These are phyloP conservation scores for Saccharum spontaneum DNA, from an alignment of 176 grass and related monocot genomes.

Conservation along the genomic window DNA sequence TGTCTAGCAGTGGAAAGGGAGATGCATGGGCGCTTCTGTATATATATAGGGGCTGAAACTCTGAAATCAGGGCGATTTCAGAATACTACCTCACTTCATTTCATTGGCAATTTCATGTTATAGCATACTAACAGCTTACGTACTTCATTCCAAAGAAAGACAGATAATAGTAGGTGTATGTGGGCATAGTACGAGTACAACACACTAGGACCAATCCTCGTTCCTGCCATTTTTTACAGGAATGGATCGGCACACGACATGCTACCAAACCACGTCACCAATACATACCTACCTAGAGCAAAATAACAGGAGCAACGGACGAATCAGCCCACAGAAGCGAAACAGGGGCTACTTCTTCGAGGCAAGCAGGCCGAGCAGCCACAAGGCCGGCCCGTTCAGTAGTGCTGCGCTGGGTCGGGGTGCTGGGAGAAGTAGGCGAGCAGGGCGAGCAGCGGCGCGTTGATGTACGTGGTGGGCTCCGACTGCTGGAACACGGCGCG, in stretches of 20 bases:
- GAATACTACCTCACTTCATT: no score
- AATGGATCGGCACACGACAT: slow-evolving; percentile 28
- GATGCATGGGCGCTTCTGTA: no score
- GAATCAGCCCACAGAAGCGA: not conserved
- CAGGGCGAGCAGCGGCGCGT: slow-evolving; percentile 74
- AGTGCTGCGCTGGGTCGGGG: slow-evolving; percentile 45
- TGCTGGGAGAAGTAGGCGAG: slow-evolving; percentile 81
- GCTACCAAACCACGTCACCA: not conserved
- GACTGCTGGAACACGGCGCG: slow-evolving; percentile 83
- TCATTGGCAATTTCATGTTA: no score
- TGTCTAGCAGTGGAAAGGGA: no score
- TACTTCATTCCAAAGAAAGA: no score
- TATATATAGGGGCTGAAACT: no score
- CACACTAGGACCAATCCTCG: slow-evolving; percentile 35
- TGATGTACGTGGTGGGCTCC: slow-evolving; percentile 90
- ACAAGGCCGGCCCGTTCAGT: not conserved
- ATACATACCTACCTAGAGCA: not conserved
- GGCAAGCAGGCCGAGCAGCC: no score
- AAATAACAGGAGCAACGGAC: not conserved
- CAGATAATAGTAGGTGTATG: no score
- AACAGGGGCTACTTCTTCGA: no score
- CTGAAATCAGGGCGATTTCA: no score
- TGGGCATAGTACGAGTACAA: not conserved
- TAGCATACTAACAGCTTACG: no score
- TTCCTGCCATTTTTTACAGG: slow-evolving; percentile 63